A percentile compares a stretch with the other conserved stretches of the same genome.
Evolutionary conservation across 257 asterid species (phyloP).

Genomic region (Penstemon davidsonii): DNA sequence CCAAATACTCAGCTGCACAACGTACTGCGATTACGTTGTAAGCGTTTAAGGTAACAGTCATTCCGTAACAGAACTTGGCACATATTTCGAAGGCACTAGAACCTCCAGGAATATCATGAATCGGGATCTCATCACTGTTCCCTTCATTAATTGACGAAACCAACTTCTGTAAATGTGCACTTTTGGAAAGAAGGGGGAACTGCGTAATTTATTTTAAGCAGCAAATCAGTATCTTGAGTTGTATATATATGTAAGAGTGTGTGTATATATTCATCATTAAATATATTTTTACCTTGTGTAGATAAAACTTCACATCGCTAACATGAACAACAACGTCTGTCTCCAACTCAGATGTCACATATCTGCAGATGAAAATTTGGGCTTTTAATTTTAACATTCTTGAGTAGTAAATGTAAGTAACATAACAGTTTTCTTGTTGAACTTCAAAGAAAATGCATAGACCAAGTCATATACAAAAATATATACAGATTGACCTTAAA

Average conservation of each 20-base stretch:
- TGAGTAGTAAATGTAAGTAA: neutral
- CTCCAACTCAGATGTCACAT: conserved; percentile 63
- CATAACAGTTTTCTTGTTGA: neutral
- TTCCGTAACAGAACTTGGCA: conserved; percentile 68
- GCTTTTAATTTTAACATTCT: neutral
- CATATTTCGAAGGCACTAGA: conserved; percentile 64
- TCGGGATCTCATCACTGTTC: conserved; percentile 44
- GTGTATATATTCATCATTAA: neutral
- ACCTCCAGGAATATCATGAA: conserved; percentile 71
- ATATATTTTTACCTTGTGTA: conserved; percentile 57
- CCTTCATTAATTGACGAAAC: conserved; percentile 48
- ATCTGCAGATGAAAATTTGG: conserved; percentile 40
- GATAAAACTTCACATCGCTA: conserved; percentile 54
- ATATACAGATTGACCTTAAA: too few species aligned
- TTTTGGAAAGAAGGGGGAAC: conserved; percentile 75
- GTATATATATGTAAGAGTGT: neutral
- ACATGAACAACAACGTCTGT: conserved; percentile 53
- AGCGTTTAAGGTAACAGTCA: conserved; percentile 65
- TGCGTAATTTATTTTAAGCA: conserved; percentile 32
- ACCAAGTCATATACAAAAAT: neutral
- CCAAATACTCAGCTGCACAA: conserved; percentile 74
- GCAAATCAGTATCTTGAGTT: conserved; percentile 23
- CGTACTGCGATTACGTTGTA: conserved; percentile 59
- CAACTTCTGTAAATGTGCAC: conserved; percentile 54
- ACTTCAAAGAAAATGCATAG: neutral